Base-by-base conservation (phyloP, 305 asterid species). In the Fraxinus sp. region DNA sequence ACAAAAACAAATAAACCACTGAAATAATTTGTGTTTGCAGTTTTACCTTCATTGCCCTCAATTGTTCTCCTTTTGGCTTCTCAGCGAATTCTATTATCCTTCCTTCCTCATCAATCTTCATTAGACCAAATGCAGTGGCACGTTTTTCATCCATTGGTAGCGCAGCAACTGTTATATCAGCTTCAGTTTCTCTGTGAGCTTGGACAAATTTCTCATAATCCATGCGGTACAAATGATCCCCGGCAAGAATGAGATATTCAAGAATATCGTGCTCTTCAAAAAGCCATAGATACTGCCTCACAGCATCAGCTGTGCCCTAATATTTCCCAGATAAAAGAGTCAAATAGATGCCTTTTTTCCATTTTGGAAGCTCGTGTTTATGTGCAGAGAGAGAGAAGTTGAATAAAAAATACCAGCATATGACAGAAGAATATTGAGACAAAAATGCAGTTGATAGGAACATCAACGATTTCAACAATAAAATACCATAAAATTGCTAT, bases 301-400 rank as follows among this genome's bases (percentile, higher is more conserved):
- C 93, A 75, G 94, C 94, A 86, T 90, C 94, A 81, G 95, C 95
- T 22, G 95, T 92, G 41, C 95, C 95, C 95, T 91, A 78, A 73
- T 13, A 84, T 55, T 35, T 79, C 76, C 74, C 76, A 57, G 76
- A 82, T 2, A 22, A 57, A 81, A 36, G 78, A 81, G 22, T 32
- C 7, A 35, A 74, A 32, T 30, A 74, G 37, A 57, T 30, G 39
- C 73, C 18, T 70, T 62, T 44, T 71, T 72, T 24, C 10, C 44
- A 57, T 39, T 79, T 18, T 2, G 30, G 37, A 44, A 57, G 59
- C 52, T 46, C 62, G 57, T 20, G 8, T 55, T 44, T 22, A 32
- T 66, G 75, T 6, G 28, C 70, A 20, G 33, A 0, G 35, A 41
- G 44, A 22, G 41, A 36, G 44, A 5, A 55, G 4, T 22, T 7